Evolutionary conservation across 2,329 filamentous ascomycete genomes (phyloP), one percentile per base, ranked within the genome.

Genomic region (Pseudovirgaria hyperparasitica): DNA sequence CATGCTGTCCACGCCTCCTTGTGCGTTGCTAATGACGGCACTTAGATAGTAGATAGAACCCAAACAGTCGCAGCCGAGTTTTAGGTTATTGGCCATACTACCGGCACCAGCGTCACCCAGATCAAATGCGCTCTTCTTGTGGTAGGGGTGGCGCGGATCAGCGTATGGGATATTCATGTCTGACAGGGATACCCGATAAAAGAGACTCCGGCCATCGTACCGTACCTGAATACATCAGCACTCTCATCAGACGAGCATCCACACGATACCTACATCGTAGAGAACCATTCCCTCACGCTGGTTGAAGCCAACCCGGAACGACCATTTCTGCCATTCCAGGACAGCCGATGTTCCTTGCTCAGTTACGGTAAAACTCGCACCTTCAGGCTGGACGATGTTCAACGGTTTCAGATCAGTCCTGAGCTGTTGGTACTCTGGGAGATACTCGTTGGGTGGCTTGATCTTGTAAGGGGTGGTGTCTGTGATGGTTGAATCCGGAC

Each of bases 71-170:
- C 76, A 81, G 16, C 76, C 76, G 2, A 81, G 59, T 39, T 76
- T 67, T 3, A 81, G 58, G 43, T 79, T 72, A 45, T 81, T 80
- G 31, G 74, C 72, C 59, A 73, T 76, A 32, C 72, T 61, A 23
- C 76, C 74, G 9, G 72, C 72, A 17, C 73, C 60, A 18, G 63
- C 72, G 45, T 81, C 75, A 17, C 76, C 76, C 14, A 79, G 61
- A 47, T 81, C 76, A 37, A 80, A 80, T 0, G 76, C 76, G 5
- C 72, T 65, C 49, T 80, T 80, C 48, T 73, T 73, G 52, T 78
- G 72, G 48, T 65, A 80, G 3, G 76, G 76, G 26, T 70, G 65
- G 4, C 76, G 65, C 5, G 76, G 75, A 41, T 81, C 76, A 27
- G 64, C 62, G 39, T 71, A 70, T 5, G 65, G 63, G 30, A 73